Conservation (phyloP, 495 filamentous ascomycete species). For the Xylaria venustula region DNA sequence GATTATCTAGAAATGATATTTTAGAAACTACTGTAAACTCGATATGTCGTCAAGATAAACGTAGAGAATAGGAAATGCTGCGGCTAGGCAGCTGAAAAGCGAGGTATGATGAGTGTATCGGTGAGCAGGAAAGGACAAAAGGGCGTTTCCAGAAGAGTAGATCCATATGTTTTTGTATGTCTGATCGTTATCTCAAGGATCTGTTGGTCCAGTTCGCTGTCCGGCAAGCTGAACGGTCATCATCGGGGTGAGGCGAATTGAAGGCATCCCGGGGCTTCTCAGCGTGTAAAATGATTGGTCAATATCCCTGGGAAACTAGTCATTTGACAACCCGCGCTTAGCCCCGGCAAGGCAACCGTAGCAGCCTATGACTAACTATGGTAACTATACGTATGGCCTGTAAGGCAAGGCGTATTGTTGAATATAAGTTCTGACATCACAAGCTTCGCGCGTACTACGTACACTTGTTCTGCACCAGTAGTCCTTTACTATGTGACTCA, state of each 20-base stretch:
- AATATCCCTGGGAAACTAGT: neutral
- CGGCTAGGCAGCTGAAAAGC: neutral
- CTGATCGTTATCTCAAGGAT: too few relatives aligned
- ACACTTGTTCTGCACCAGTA: too few relatives aligned
- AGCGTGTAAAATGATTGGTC: conserved; percentile 15
- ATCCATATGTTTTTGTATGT: too few relatives aligned
- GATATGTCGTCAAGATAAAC: neutral
- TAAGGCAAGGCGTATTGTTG: neutral
- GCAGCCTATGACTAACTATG: neutral
- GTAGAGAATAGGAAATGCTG: neutral
- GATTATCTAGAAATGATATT: too few relatives aligned
- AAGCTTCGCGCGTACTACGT: too few relatives aligned
- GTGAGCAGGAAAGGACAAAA: neutral
- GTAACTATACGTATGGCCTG: too few relatives aligned
- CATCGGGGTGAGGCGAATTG: neutral
- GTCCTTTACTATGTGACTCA: neutral
- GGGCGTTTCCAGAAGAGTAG: neutral
- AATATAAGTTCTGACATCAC: too few relatives aligned
- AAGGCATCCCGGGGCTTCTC: neutral
- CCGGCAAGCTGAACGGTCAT: neutral
- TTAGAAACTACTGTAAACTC: neutral
- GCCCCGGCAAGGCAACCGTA: neutral
- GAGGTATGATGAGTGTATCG: conserved; percentile 4
- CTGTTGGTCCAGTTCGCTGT: neutral
- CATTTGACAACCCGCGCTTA: neutral